Percentiles rank a stretch among this genome's conserved stretches.
phyloP scores from a whole-genome alignment of 164 flowering plant species.

The Warburgia ugandensis region DNA sequence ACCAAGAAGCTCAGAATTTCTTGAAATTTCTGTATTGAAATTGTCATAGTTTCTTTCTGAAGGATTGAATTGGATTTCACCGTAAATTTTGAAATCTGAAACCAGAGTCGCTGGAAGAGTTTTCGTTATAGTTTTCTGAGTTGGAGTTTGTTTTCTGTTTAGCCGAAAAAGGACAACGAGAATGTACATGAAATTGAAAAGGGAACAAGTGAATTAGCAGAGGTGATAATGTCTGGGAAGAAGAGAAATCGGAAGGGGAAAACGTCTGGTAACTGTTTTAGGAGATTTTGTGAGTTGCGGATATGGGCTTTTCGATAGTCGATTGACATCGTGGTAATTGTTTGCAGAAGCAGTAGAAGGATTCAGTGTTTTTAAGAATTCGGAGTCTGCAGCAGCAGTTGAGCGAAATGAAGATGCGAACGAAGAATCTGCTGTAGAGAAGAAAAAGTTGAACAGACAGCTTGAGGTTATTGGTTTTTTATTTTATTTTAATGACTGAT shows the following conservation, averaged over 20 bases:
- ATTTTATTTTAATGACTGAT: neutral
- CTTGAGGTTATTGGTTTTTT: constrained; percentile 66
- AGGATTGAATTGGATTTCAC: neutral
- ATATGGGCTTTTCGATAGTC: neutral
- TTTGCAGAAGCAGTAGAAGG: constrained; percentile 54
- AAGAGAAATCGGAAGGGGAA: constrained; percentile 46
- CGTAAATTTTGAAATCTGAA: constrained; percentile 1
- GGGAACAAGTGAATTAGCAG: constrained; percentile 15
- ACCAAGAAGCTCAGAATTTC: neutral
- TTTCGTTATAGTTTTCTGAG: neutral
- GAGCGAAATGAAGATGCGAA: constrained; percentile 19
- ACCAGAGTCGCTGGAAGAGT: neutral
- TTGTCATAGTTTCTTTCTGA: neutral
- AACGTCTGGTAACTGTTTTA: constrained; percentile 20
- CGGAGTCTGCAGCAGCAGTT: constrained; percentile 24
- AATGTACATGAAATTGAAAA: constrained; percentile 15
- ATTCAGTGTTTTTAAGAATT: constrained; percentile 58
- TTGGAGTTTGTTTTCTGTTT: neutral
- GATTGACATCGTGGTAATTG: neutral
- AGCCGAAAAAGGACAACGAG: constrained; percentile 42
- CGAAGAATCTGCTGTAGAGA: constrained; percentile 17
- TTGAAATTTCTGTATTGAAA: too few species aligned
- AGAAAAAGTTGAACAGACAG: constrained; percentile 52
- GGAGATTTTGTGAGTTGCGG: neutral
- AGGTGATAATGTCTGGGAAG: constrained; percentile 17